Evolutionary conservation across 2,329 filamentous ascomycete genomes (phyloP), one percentile per base, ranked within the genome.

Genomic region (Penicillium sp.): DNA sequence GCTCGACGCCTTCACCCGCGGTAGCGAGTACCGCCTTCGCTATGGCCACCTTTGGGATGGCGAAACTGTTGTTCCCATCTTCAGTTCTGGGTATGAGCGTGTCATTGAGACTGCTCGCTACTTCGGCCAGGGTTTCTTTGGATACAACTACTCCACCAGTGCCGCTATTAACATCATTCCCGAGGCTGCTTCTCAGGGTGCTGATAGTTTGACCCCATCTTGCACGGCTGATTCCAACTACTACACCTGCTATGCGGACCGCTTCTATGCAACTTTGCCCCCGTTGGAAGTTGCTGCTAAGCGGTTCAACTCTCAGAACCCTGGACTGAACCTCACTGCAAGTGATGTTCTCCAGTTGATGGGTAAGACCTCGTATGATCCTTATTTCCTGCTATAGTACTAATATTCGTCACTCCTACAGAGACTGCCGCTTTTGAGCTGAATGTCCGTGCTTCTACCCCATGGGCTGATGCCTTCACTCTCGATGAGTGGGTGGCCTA

Each of bases 111-210:
- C 64, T 7, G 64, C 65, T 29, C 59, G 63, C 14, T 57, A 59
- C 26, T 67, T 67, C 37, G 65, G 60, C 1, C 56, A 66, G 45
- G 64, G 65, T 2, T 68, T 67, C 43, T 60, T 68, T 16, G 63
- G 63, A 10, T 61, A 60, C 31, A 63, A 63, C 26, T 67, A 67
- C 45, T 52, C 61, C 10, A 62, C 52, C 19, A 56, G 53, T 14
- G 60, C 62, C 2, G 63, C 64, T 7, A 16, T 67, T 16, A 66
- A 67, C 35, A 59, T 67, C 39, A 64, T 67, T 21, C 61, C 65
- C 0, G 65, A 67, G 51, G 55, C 54, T 9, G 55, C 47, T 24
- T 29, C 21, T 14, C 58, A 56, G 56, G 65, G 65, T 16, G 65
- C 63, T 6, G 56, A 67, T 19, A 62, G 59, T 21, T 39, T 67